These are phyloP conservation scores for Scheffersomyces lignicola DNA, from an alignment of 1,139 yeast species.

Conservation along the genomic window DNA sequence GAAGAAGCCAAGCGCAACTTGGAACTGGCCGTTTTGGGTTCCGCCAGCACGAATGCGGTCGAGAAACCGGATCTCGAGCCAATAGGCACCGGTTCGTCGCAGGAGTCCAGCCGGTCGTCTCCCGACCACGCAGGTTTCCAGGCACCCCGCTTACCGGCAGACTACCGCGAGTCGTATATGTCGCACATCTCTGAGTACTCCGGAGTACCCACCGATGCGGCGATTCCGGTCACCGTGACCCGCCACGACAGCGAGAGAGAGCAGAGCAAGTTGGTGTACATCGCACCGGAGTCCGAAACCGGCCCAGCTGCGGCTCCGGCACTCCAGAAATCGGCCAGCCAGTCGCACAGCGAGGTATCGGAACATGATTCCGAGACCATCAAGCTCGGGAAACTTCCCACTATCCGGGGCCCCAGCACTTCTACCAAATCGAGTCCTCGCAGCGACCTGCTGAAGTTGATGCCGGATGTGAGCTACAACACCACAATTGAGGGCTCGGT, in stretches of 20 bases:
- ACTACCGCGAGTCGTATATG: slow-evolving; percentile 24
- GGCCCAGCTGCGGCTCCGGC: no score
- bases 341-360: slow-evolving; percentile 1
- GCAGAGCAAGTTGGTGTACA: slow-evolving; percentile 2
- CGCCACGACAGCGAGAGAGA: slow-evolving; percentile 9
- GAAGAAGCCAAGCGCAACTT: neutral
- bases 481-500: slow-evolving; percentile 41
- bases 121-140: slow-evolving; percentile 1
- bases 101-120: slow-evolving; percentile 6
- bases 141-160: neutral
- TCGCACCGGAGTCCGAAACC: neutral
- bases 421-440: slow-evolving; percentile 4
- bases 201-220: slow-evolving; percentile 21
- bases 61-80: slow-evolving; percentile 10
- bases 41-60: slow-evolving; percentile 1
- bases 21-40: neutral
- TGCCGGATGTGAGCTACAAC: slow-evolving; percentile 32
- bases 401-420: slow-evolving; percentile 7
- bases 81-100: slow-evolving; percentile 7
- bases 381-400: slow-evolving; percentile 18
- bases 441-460: slow-evolving; percentile 9
- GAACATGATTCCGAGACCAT: slow-evolving; percentile 8
- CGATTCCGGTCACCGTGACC: slow-evolving; percentile 23
- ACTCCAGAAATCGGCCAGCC: slow-evolving; percentile 1
- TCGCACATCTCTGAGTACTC: slow-evolving; percentile 33